Base-by-base conservation (phyloP, 108 stramenopile species). In the Nitzschia sp. region DNA sequence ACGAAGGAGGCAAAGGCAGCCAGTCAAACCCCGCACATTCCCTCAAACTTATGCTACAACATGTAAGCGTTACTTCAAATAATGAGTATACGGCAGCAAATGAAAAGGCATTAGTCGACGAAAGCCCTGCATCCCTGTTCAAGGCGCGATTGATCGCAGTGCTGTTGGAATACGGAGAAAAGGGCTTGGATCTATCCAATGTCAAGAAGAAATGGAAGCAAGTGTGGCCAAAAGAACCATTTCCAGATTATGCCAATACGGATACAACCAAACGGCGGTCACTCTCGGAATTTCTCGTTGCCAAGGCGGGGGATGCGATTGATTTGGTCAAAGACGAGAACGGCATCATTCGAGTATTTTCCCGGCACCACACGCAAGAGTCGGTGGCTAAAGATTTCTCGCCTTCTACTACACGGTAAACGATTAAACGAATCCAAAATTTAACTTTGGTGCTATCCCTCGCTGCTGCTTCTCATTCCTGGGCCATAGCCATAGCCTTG, bases 191-290 rank as follows among this genome's bases (percentile, higher is more conserved):
- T 58, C 57, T 89, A 3, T 71, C 76, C 30, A 75, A 88, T 44
- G 66, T 94, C 25, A 71, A 76, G 52, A 71, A 82, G 38, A 78
- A 85, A 70, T 94, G 92, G 92, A 82, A 86, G 31, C 89, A 94
- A 66, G 81, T 94, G n/a, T 94, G 92, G 92, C 92, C 92, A 8
- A 73, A 88, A 58, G 53, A 64, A 17, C 86, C 85, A n/a, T 90
- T 90, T 64, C 92, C 92, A 50, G 30, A 33, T 33, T 67, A 44
- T 27, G 17, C 19, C 48, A 52, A 30, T 48, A 16, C 23, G 6
- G 22, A 34, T 27, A 45, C 47, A 23, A 60, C 32, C 3, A 33
- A 47, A 35, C 50, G n/a, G 47, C 35, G 35, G 8, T 45, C 66
- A n/a, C 26, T 71, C 35, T 56, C 55, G 9, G 57, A 58, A 11